Conservation (phyloP, 106 monocot genomes). For the Amphibolis antarctica region DNA sequence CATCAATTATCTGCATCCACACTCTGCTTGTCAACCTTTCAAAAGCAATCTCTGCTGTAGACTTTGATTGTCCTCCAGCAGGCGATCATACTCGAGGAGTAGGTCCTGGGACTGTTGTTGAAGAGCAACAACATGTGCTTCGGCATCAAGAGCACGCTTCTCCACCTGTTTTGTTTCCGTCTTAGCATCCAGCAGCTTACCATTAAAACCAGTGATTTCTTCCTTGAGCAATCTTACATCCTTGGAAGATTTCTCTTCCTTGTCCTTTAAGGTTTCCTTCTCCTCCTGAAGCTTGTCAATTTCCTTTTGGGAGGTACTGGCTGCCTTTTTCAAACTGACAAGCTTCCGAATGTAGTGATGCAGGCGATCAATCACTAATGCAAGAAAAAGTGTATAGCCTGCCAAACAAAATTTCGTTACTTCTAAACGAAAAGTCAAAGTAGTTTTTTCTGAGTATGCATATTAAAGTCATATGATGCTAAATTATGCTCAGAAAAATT, state of each 20-base stretch:
- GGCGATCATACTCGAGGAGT: slow-evolving; percentile 76
- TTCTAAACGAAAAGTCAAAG: neutral
- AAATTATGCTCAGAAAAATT: no score
- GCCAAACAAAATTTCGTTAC: slow-evolving; percentile 2
- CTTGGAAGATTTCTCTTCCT: slow-evolving; percentile 28
- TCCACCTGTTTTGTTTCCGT: slow-evolving; percentile 32
- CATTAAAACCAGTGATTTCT: slow-evolving; percentile 34
- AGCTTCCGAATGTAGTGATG: slow-evolving; percentile 65
- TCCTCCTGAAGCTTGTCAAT: slow-evolving; percentile 53
- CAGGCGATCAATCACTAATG: slow-evolving; percentile 70
- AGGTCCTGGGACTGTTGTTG: slow-evolving; percentile 77
- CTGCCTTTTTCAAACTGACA: slow-evolving; percentile 32
- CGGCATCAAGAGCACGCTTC: slow-evolving; percentile 38
- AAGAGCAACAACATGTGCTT: slow-evolving; percentile 59
- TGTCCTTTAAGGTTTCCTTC: slow-evolving; percentile 26
- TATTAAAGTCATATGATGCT: no score
- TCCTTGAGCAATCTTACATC: slow-evolving; percentile 40
- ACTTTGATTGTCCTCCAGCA: slow-evolving; percentile 84
- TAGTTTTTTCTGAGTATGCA: no score
- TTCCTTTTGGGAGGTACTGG: slow-evolving; percentile 36
- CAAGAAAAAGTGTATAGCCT: slow-evolving; percentile 87
- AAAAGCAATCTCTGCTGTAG: slow-evolving; percentile 57
- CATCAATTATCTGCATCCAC: neutral
- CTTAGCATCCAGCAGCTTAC: slow-evolving; percentile 36
- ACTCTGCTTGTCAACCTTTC: slow-evolving; percentile 19